Percentiles rank a stretch among this genome's conserved stretches.
Evolutionary conservation across 2,329 filamentous ascomycete genomes (phyloP).

Genomic region (Stagonosporopsis rhizophila): DNA sequence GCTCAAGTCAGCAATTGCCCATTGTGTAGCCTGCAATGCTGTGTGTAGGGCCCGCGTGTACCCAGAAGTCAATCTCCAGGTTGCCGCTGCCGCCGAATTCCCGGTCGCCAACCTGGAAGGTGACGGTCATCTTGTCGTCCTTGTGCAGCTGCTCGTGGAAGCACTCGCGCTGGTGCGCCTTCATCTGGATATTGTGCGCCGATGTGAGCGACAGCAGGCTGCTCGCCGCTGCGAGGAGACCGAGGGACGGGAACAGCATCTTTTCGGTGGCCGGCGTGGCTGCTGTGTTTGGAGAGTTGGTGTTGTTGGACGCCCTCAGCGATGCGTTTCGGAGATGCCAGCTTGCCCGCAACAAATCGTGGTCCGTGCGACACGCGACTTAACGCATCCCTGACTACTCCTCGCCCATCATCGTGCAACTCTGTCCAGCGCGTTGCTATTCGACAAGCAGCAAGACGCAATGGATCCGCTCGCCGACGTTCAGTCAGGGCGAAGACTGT

Average conservation of each 20-base stretch:
- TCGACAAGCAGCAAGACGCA: too few relatives aligned
- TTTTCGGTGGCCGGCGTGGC: constrained; percentile 21
- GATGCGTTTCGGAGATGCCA: constrained; percentile 37
- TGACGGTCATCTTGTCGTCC: constrained; percentile 98
- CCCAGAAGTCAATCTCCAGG: constrained; percentile 97
- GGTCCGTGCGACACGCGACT: not conserved
- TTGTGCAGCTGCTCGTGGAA: constrained; percentile 93
- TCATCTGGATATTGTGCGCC: constrained; percentile 96
- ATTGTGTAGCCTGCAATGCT: too few relatives aligned
- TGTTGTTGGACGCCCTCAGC: constrained; percentile 16
- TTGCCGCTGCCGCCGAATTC: constrained; percentile 96
- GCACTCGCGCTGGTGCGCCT: constrained; percentile 92
- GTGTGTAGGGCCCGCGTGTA: constrained; percentile 53
- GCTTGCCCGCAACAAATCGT: constrained; percentile 33
- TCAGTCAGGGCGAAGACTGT: too few relatives aligned
- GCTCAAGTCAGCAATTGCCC: constrained; percentile 16
- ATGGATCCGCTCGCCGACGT: too few relatives aligned
- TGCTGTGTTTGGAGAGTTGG: constrained; percentile 19
- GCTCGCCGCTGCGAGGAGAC: constrained; percentile 55
- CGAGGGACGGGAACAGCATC: constrained; percentile 48
- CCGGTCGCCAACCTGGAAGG: constrained; percentile 95
- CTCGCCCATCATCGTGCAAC: not conserved
- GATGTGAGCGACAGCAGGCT: constrained; percentile 68
- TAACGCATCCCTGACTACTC: not conserved
- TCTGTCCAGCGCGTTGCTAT: too few relatives aligned